Evolutionary conservation across 306 rosid genomes (phyloP).

Genomic region (Quercus mongolica): DNA sequence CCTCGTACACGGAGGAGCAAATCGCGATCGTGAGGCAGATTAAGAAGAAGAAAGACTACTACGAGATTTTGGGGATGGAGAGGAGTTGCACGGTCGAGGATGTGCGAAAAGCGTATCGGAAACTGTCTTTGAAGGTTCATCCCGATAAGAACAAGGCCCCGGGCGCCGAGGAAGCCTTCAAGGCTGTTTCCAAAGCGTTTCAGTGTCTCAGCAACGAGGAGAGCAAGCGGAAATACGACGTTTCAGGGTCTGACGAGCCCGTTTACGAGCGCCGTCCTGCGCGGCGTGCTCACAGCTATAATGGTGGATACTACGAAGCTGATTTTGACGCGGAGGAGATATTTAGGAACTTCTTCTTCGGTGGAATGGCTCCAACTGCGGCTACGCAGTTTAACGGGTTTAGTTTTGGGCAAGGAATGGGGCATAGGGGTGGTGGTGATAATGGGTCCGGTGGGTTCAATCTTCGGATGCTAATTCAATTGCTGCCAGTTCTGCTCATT

Average conservation of each 20-base stretch:
- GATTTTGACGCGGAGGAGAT: constrained; percentile 89
- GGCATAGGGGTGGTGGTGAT: constrained; percentile 45
- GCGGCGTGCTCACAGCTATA: constrained; percentile 43
- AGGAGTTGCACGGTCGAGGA: constrained; percentile 81
- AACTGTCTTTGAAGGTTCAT: constrained; percentile 89
- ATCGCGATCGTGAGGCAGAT: constrained; percentile 58
- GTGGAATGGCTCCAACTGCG: constrained; percentile 79
- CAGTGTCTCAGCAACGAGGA: constrained; percentile 84
- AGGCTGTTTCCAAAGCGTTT: constrained; percentile 85
- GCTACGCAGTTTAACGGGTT: constrained; percentile 67
- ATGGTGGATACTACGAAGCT: constrained; percentile 60
- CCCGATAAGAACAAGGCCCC: constrained; percentile 95
- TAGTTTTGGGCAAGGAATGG: constrained; percentile 74
- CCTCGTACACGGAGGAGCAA: constrained; percentile 62
- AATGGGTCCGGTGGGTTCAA: constrained; percentile 67
- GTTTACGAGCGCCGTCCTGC: constrained; percentile 60
- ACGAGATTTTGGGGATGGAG: constrained; percentile 84
- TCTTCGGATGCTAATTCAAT: constrained; percentile 55
- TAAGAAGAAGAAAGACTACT: constrained; percentile 79
- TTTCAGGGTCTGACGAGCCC: constrained; percentile 68
- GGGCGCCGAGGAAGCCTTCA: constrained; percentile 89
- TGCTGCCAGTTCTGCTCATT: constrained; percentile 71
- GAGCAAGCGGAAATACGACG: constrained; percentile 61
- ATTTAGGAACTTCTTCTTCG: constrained; percentile 88
- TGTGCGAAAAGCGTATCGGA: constrained; percentile 74